A percentile compares a stretch with the other conserved stretches of the same genome.
phyloP scores from a whole-genome alignment of 2,329 filamentous ascomycete species.

The Talaromyces sp. region DNA sequence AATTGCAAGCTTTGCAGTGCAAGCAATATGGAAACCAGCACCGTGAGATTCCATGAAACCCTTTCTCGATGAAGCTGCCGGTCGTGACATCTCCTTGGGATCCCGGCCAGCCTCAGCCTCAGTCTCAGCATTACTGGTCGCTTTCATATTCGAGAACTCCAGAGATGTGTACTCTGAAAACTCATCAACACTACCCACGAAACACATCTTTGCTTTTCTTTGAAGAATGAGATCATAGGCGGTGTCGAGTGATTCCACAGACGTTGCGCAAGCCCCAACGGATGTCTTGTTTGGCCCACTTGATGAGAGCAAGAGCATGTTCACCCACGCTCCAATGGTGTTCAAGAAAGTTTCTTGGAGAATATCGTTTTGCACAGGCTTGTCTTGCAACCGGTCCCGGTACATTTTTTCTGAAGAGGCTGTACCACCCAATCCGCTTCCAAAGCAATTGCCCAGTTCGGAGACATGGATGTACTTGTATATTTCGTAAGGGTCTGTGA shows the following conservation, averaged over 20 bases:
- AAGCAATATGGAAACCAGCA: constrained; percentile 55
- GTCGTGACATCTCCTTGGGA: constrained; percentile 90
- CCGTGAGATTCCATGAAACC: constrained; percentile 99
- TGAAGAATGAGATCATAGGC: constrained; percentile 98
- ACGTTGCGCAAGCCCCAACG: constrained; percentile 93
- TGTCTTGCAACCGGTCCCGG: constrained; percentile 93
- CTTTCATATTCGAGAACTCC: constrained; percentile 99
- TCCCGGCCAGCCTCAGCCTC: constrained; percentile 94
- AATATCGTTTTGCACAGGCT: constrained; percentile 96
- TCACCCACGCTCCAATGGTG: constrained; percentile 99
- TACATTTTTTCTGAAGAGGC: constrained; percentile 94
- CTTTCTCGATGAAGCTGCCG: constrained; percentile 91
- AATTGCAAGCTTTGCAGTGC: constrained; percentile 12
- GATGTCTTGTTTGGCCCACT: constrained; percentile 98
- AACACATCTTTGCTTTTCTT: constrained; percentile 80
- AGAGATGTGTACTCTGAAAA: constrained; percentile 99
- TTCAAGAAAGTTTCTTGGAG: constrained; percentile 96
- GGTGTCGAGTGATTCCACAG: constrained; percentile 95
- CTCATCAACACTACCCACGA: constrained; percentile 98
- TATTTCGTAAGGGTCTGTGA: constrained; percentile 98
- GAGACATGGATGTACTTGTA: constrained; percentile 99
- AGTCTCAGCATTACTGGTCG: constrained; percentile 94
- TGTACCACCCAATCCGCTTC: constrained; percentile 95
- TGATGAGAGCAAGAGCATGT: constrained; percentile 96
- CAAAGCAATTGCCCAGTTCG: constrained; percentile 95